Base-by-base conservation (phyloP, 2,329 filamentous ascomycete genomes). In the Fusarium redolens region DNA sequence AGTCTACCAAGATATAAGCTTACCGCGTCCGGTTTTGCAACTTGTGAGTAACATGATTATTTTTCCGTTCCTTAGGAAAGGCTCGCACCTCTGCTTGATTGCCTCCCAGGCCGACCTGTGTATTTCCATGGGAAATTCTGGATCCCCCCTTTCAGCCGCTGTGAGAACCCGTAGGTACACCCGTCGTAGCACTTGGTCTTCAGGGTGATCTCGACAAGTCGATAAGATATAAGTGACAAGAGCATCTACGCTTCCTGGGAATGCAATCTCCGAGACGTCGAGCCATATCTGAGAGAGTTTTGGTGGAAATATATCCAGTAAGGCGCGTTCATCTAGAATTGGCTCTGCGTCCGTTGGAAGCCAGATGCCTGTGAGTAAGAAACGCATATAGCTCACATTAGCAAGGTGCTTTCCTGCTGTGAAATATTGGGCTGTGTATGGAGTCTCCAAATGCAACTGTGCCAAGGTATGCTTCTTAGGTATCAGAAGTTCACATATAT, bases 141-240 rank as follows among this genome's bases (percentile, higher is more conserved):
- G 11, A 7, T 20, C 5, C 7, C n/a, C 15, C 6, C 2, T 50
- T 4, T 50, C 30, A 33, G 31, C 5, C 7, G 0, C 6, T 18
- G 47, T 22, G 13, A 3, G 3, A 22, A 33, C 8, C 7, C 1
- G 11, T 33, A 50, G n/a, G 13, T 33, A 3, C 3, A 50, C 15
- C 17, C 9, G 1, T 33, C n/a, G n/a, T 33, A 50, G 47, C 30
- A 7, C 7, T 10, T 50, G 30, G 17, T 50, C 47, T 14, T 4
- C 15, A 13, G 15, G 15, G 5, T 13, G 7, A 14, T 50, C n/a
- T 50, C 15, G 47, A 18, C 8, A 9, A 9, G 3, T 33, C 11
- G 47, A 50, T 17, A 6, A 9, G 15, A 33, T 22, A 22, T 33
- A 22, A 2, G 33, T 50, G 2, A 5, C 2, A 7, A 50, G 7